Conservation (phyloP, 2,329 filamentous ascomycete species). For the Xylaria sp. region DNA sequence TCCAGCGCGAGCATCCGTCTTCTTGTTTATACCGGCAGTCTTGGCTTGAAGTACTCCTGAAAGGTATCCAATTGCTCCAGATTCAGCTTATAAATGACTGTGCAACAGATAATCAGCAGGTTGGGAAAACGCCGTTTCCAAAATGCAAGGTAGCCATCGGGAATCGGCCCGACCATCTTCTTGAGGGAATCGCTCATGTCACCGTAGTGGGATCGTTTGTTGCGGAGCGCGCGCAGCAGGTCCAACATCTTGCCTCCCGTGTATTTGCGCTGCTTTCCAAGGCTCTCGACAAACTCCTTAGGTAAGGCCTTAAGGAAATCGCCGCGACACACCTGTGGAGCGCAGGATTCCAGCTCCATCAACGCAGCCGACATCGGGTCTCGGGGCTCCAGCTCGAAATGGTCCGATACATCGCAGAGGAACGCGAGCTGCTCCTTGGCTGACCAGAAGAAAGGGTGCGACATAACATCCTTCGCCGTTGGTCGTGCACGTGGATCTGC, state of each 20-base stretch:
- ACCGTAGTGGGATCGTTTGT: constrained; percentile 97
- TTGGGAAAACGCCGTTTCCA: constrained; percentile 77
- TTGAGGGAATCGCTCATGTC: constrained; percentile 83
- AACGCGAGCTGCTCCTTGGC: constrained; percentile 84
- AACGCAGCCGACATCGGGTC: constrained; percentile 72
- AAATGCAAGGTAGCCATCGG: constrained; percentile 76
- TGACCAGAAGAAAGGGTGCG: constrained; percentile 96
- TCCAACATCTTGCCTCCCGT: constrained; percentile 79
- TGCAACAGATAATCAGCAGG: constrained; percentile 72
- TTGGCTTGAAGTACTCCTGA: constrained; percentile 56
- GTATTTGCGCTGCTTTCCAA: constrained; percentile 94
- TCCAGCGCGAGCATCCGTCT: too few relatives aligned
- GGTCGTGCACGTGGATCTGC: constrained; percentile 56
- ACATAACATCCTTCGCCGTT: constrained; percentile 40
- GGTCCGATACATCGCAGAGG: constrained; percentile 92
- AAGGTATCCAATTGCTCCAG: constrained; percentile 63
- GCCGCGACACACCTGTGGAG: constrained; percentile 50
- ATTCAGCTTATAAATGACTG: constrained; percentile 61
- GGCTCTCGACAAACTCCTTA: constrained; percentile 75
- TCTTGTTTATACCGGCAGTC: constrained; percentile 24
- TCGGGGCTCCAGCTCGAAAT: constrained; percentile 87
- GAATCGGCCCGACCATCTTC: constrained; percentile 62
- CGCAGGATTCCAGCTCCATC: constrained; percentile 50
- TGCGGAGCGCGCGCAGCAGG: constrained; percentile 78
- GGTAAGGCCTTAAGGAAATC: constrained; percentile 78